These are phyloP conservation scores for Solioccasus polychromus DNA, from an alignment of 768 basidiomycete species.

Conservation along the genomic window DNA sequence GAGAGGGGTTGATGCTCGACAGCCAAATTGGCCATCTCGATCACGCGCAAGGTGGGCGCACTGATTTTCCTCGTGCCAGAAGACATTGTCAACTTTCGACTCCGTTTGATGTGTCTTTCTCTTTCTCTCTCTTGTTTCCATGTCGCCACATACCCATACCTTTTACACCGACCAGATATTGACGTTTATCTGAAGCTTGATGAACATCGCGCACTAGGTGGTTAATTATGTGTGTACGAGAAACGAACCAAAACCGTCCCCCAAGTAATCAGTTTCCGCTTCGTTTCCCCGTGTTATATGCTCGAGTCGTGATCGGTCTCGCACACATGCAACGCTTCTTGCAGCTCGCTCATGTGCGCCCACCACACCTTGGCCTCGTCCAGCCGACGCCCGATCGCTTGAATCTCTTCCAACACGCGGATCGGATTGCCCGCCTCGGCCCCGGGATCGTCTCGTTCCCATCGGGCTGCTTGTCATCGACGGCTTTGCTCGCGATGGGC, in stretches of 20 bases:
- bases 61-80: slow-evolving; percentile 96
- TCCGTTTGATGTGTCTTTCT: slow-evolving; percentile 82
- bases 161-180: slow-evolving; percentile 60
- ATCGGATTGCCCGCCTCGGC: slow-evolving; percentile 18
- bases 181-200: slow-evolving; percentile 93
- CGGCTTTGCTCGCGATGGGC: slow-evolving; percentile 36
- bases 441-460: too few species aligned
- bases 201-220: slow-evolving; percentile 60
- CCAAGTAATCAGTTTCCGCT: too few species aligned
- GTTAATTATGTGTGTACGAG: too few species aligned
- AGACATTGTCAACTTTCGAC: slow-evolving; percentile 92
- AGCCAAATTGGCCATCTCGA: slow-evolving; percentile 98
- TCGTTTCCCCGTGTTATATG: too few species aligned
- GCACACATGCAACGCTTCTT: slow-evolving; percentile 24
- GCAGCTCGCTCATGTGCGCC: slow-evolving; percentile 23
- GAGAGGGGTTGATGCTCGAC: too few species aligned
- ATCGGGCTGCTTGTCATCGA: too few species aligned
- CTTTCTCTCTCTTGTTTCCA: not conserved
- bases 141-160: too few species aligned
- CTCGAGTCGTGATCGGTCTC: too few species aligned
- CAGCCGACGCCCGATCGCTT: slow-evolving; percentile 19
- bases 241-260: too few species aligned
- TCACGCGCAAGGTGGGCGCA: slow-evolving; percentile 96
- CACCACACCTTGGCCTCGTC: slow-evolving; percentile 27
- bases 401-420: slow-evolving; percentile 28